Evolutionary conservation across 768 basidiomycete genomes (phyloP), one percentile per base, ranked within the genome.

Genomic region (Russula sp.): DNA sequence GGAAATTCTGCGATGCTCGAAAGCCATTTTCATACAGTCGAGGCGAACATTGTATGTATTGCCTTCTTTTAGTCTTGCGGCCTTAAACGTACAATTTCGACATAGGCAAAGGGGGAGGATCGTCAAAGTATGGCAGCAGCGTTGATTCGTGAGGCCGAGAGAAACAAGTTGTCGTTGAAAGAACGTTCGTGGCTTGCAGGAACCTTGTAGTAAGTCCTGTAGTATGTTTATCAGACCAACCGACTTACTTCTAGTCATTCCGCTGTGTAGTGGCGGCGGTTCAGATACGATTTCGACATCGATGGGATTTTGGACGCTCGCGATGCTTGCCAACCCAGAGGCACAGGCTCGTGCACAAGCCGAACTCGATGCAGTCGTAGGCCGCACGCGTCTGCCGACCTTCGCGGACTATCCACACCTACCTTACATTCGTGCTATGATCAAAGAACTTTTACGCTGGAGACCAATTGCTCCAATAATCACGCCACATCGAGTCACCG

Each of bases 401-500:
- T 55, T 55, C 36, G 54, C 54, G 1, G 54, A 55, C 36, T 26
- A 26, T 8, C 54, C 54, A 26, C 36, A 38, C n/a, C 13, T 55
- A 24, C 54, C 54, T 22, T 55, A 55, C 36, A 18, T 55, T 24
- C 54, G 24, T 26, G 54, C 54, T 24, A 55, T 55, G 36, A 14
- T 55, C 3, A 38, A 38, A 9, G 54, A 55, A 16, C 8, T 14
- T 9, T 24, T 55, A 26, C 54, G 54, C 22, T 34, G 34, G 34
- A 34, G 34, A 9, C 34, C 34, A 34, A 8, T 34, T 34, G 6
- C 34, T 34, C 34, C 34, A 7, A 11, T 34, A 5, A 34, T 34
- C 10, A 34, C 34, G 6, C 34, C 34, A 34, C 34, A 34, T 9
- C 34, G 34, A 9, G 10, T 7, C 34, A 34, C 34, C 3, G 34